Percentiles rank a stretch among this genome's conserved stretches.
Evolutionary conservation across 768 basidiomycete species (phyloP).

Genomic region (Pluteus cervinus): DNA sequence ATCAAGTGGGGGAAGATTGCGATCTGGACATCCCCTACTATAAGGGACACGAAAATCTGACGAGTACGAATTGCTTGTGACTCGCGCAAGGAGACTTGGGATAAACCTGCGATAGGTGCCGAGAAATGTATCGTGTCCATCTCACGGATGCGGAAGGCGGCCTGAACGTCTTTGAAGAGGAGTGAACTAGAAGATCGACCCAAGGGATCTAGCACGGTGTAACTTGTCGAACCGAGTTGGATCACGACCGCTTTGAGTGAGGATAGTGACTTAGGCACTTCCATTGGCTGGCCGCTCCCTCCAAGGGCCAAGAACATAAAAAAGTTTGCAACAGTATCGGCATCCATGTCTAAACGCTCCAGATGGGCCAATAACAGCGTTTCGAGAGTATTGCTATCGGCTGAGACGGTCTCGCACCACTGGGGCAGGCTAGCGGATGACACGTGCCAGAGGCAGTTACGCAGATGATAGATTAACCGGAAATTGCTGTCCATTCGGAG

Average conservation of each 20-base stretch:
- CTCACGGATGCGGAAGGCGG: slow-evolving; percentile 16
- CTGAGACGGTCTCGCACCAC: no score
- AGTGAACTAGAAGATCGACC: slow-evolving; percentile 30
- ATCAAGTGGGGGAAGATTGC: slow-evolving; percentile 53
- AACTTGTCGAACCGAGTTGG: slow-evolving; percentile 18
- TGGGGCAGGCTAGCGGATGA: slow-evolving; percentile 10
- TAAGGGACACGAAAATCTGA: slow-evolving; percentile 28
- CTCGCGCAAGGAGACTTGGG: slow-evolving; percentile 40
- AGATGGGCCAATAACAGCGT: no score
- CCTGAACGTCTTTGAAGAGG: slow-evolving; percentile 21
- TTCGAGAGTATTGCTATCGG: no score
- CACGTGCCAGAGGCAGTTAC: slow-evolving; percentile 52
- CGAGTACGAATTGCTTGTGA: slow-evolving; percentile 20
- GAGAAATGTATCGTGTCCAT: slow-evolving; percentile 22
- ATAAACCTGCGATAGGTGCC: slow-evolving; percentile 26
- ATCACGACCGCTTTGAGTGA: slow-evolving; percentile 18
- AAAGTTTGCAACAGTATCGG: no score
- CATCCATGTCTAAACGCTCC: no score
- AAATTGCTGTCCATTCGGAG: slow-evolving; percentile 67
- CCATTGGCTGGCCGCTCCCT: no score
- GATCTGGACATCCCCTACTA: slow-evolving; percentile 34
- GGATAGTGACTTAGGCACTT: no score
- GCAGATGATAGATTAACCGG: slow-evolving; percentile 74
- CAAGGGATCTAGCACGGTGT: slow-evolving; percentile 28
- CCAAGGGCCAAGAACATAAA: no score